Evolutionary conservation across 345 rosid species (phyloP).

Genomic region (Noccaea caerulescens): DNA sequence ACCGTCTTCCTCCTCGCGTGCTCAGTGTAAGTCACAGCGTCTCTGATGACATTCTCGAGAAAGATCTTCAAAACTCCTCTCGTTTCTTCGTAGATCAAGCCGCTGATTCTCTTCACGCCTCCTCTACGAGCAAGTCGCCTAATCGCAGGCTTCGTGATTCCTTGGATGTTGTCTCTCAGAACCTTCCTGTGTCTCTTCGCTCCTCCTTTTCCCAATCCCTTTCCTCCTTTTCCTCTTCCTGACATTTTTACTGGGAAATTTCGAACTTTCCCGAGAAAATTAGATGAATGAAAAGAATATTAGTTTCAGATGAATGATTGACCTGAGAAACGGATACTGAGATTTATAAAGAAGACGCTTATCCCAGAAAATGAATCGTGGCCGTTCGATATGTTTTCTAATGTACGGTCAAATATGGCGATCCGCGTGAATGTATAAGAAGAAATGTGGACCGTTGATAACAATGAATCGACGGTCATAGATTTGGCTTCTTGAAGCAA

Average conservation of each 20-base stretch:
- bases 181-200: slow-evolving; percentile 52
- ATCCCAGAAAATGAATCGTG: neutral
- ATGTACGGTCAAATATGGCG: neutral
- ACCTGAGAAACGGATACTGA: neutral
- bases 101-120: slow-evolving; percentile 50
- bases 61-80: slow-evolving; percentile 51
- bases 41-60: slow-evolving; percentile 50
- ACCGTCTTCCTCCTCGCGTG: slow-evolving; percentile 52
- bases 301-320: neutral
- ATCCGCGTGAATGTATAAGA: slow-evolving; percentile 6
- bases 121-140: slow-evolving; percentile 50
- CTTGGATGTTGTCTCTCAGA: slow-evolving; percentile 48
- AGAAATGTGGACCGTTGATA: neutral
- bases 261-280: neutral
- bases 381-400: slow-evolving; percentile 2
- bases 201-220: slow-evolving; percentile 55
- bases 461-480: neutral
- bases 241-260: slow-evolving; percentile 31
- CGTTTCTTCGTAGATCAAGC: slow-evolving; percentile 50
- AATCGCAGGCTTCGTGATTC: slow-evolving; percentile 53
- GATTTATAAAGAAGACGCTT: slow-evolving; percentile 32
- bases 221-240: slow-evolving; percentile 55
- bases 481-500: neutral
- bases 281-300: neutral
- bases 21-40: slow-evolving; percentile 52